Evolutionary conservation across 805 yeast genomes (phyloP).

Genomic region (Candida caryicola): DNA sequence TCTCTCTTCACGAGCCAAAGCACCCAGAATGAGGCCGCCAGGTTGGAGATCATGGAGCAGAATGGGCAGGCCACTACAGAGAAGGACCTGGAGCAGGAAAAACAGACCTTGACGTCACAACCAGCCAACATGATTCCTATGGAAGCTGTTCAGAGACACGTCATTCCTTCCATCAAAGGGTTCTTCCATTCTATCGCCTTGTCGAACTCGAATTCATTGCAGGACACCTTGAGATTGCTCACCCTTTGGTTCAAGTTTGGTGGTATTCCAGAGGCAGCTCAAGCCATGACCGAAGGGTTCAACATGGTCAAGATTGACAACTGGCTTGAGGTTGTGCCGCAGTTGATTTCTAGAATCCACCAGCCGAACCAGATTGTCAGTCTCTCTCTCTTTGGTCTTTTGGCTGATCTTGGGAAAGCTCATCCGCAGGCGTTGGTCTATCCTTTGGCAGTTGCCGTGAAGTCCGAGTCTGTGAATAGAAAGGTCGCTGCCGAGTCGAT

Average conservation of each 20-base stretch:
- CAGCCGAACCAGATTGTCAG: conserved; percentile 89
- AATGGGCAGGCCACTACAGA: conserved; percentile 17
- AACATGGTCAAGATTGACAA: conserved; percentile 84
- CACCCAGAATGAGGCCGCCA: conserved; percentile 21
- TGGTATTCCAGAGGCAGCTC: conserved; percentile 86
- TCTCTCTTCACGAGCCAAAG: conserved; percentile 49
- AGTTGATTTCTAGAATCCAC: conserved; percentile 91
- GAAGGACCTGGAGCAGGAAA: conserved; percentile 4
- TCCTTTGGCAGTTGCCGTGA: conserved; percentile 93
- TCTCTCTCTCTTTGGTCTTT: conserved; percentile 69
- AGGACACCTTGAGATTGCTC: conserved; percentile 84
- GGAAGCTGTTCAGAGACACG: conserved; percentile 76
- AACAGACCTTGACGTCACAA: conserved; percentile 6
- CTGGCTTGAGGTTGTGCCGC: conserved; percentile 96
- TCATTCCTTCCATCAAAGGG: conserved; percentile 93
- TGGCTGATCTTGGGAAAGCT: conserved; percentile 86
- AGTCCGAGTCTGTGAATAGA: conserved; percentile 85
- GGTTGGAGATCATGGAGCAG: conserved; percentile 26
- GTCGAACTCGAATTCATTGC: conserved; percentile 82
- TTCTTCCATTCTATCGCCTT: conserved; percentile 92
- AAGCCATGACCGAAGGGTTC: conserved; percentile 88
- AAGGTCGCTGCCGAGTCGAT: conserved; percentile 90
- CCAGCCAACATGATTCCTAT: conserved; percentile 32
- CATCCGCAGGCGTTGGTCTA: conserved; percentile 97
- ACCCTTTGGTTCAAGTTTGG: conserved; percentile 97